These are phyloP conservation scores for Kwoniella heveanensis DNA, from an alignment of 768 basidiomycete species.

Conservation along the genomic window DNA sequence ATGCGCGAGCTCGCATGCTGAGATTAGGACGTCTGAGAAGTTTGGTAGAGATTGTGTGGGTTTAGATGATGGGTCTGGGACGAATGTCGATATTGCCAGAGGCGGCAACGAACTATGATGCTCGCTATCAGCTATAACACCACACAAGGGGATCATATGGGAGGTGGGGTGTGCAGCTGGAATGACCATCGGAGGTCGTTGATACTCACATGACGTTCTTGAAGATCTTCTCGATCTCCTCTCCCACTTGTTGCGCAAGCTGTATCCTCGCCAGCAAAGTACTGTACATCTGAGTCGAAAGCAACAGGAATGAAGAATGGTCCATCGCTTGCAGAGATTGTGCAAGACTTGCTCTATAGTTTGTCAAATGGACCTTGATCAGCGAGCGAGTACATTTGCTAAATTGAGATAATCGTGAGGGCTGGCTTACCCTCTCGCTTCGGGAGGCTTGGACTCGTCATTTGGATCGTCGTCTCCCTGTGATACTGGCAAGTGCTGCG, in stretches of 20 bases:
- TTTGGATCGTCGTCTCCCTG: slow-evolving; percentile 63
- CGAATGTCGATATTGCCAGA: slow-evolving; percentile 12
- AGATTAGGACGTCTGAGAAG: slow-evolving; percentile 72
- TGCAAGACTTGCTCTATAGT: slow-evolving; percentile 58
- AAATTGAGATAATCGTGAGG: no score
- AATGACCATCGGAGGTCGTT: not conserved
- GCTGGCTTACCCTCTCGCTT: slow-evolving; percentile 48
- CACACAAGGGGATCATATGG: no score
- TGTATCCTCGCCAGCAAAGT: slow-evolving; percentile 68
- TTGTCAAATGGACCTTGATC: no score
- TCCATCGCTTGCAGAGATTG: slow-evolving; percentile 68
- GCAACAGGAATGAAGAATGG: slow-evolving; percentile 68
- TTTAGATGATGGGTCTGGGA: slow-evolving; percentile 15
- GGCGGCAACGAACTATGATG: slow-evolving; percentile 13
- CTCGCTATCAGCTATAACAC: slow-evolving; percentile 6
- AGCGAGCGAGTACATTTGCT: no score
- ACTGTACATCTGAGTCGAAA: slow-evolving; percentile 67
- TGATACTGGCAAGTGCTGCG: slow-evolving; percentile 67
- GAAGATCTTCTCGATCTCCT: slow-evolving; percentile 58
- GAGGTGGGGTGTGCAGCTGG: no score
- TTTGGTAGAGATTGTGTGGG: slow-evolving; percentile 58
- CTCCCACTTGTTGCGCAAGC: slow-evolving; percentile 61
- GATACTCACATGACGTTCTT: slow-evolving; percentile 32
- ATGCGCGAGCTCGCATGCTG: slow-evolving; percentile 82
- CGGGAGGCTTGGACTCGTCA: slow-evolving; percentile 34